Conservation (phyloP, 352 stramenopile genomes). For the Globisporangium spinosum region DNA sequence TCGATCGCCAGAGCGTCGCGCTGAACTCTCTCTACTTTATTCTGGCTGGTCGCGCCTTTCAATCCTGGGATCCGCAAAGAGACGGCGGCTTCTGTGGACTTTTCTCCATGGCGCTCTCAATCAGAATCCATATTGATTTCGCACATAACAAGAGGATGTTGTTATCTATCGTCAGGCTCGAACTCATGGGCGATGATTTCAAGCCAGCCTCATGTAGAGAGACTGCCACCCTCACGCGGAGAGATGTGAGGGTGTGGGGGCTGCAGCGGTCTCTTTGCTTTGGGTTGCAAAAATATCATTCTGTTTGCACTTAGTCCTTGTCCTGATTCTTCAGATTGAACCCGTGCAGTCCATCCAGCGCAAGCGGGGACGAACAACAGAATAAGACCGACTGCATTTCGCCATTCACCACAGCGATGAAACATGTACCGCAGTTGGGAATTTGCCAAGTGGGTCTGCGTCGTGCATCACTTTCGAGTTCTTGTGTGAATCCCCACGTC, state of each 20-base stretch:
- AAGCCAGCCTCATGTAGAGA: background rate
- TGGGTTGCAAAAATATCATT: background rate
- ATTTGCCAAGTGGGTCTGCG: background rate
- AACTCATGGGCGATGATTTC: background rate
- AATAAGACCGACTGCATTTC: background rate
- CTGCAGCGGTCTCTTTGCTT: background rate
- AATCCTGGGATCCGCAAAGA: too few species aligned
- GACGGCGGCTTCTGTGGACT: too few species aligned
- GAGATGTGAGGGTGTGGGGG: background rate
- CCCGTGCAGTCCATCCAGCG: background rate
- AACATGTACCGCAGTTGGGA: background rate
- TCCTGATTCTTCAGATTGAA: background rate
- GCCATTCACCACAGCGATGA: background rate
- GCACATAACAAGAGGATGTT: too few species aligned
- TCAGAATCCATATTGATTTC: too few species aligned
- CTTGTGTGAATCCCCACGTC: background rate
- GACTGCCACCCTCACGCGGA: background rate
- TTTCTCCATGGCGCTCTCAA: too few species aligned
- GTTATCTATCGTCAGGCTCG: too few species aligned
- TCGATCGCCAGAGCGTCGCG: background rate
- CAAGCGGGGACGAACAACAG: background rate
- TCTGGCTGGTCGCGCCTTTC: background rate
- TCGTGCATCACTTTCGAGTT: background rate
- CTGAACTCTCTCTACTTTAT: background rate
- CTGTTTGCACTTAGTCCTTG: background rate